These are phyloP conservation scores for Phlebiopsis flavidoalba DNA, from an alignment of 768 basidiomycete species.

Conservation along the genomic window DNA sequence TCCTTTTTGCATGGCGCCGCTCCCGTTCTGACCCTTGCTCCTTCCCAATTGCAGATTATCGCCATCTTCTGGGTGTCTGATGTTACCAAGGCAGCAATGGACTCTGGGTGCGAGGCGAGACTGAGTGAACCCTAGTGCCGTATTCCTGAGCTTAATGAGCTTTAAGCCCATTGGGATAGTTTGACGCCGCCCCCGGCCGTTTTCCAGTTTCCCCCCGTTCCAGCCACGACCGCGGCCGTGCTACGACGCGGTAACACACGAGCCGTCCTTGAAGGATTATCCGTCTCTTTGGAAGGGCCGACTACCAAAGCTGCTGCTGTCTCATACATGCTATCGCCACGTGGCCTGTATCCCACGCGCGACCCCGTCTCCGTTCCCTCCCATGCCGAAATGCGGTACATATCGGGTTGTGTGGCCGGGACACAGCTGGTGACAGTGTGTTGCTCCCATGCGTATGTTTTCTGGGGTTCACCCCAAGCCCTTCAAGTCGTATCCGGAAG, in stretches of 20 bases:
- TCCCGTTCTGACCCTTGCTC: not conserved
- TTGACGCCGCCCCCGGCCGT: not conserved
- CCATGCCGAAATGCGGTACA: no score
- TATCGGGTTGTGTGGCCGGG: no score
- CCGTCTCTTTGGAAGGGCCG: no score
- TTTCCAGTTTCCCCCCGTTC: not conserved
- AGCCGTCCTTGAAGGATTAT: not conserved
- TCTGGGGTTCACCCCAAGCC: no score
- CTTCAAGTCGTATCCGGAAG: no score
- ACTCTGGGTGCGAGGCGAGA: not conserved
- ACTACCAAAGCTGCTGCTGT: no score
- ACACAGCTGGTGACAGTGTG: no score
- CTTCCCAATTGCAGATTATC: not conserved
- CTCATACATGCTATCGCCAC: no score
- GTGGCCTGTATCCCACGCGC: no score
- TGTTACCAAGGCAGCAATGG: not conserved
- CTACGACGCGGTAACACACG: not conserved
- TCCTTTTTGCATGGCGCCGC: not conserved
- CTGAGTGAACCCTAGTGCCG: not conserved
- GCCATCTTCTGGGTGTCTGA: not conserved
- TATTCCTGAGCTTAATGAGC: not conserved
- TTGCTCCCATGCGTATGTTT: no score
- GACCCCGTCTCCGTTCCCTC: no score
- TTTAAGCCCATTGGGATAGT: not conserved
- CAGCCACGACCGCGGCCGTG: not conserved